Base-by-base conservation (phyloP, 352 stramenopile genomes). In the Pythium oligandrum region DNA sequence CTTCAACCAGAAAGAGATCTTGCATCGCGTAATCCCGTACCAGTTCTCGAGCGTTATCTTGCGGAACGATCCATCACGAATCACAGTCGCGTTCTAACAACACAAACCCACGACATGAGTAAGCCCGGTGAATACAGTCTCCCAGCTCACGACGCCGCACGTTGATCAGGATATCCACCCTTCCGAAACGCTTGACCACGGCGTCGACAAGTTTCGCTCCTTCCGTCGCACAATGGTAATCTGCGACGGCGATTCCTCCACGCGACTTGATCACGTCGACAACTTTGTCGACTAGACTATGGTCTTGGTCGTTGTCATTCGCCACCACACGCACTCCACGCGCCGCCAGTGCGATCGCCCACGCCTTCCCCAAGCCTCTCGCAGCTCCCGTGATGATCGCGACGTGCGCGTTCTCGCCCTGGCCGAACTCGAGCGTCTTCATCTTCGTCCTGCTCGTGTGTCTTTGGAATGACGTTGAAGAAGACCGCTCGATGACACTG, bases 111-210 rank as follows among this genome's bases (percentile, higher is more conserved):
- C 17, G 17, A 26, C 17, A 26, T 26, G 17, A 26, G 17, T 26
- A 26, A 26, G 17, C 17, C 17, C 17, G 17, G 17, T 26, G 17
- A 26, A 26, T 26, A 26, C 17, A 26, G 17, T 26, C 17, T 26
- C 17, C 17, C 17, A 26, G 17, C 17, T 26, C 17, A 26, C 17
- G 17, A 26, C 0, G 17, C 45, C 68, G 52, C 66, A 86, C 75
- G 59, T 89, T 89, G 57, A 89, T 85, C 55, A 89, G 72, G 61
- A 89, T 89, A 53, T 89, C 76, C 33, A 89, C 54, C 36, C 77
- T 68, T 5, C 71, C 53, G 50, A 78, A 89, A 37, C 48, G 50
- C 36, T 82, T 62, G 51, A 86, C 45, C 3, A 70, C 72, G 2
- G 57, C 73, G 51, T 71, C 64, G 2, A 81, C 73, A 35, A 86